Evolutionary conservation across 2,329 filamentous ascomycete genomes (phyloP).

Genomic region (Capronia americana): DNA sequence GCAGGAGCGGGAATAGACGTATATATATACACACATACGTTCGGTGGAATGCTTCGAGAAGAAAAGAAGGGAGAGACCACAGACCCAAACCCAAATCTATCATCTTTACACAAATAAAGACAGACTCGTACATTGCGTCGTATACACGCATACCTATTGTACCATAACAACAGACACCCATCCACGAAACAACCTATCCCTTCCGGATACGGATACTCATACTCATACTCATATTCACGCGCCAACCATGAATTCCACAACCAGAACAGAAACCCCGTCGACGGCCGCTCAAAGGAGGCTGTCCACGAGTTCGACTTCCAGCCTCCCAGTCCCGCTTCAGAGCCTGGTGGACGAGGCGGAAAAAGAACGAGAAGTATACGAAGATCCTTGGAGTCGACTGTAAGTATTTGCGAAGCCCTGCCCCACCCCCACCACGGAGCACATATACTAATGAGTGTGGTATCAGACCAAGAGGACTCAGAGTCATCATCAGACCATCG

Average conservation of each 20-base stretch:
- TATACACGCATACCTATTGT: background rate
- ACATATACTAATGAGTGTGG: background rate
- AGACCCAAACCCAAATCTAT: too few relatives aligned
- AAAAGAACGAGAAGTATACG: constrained; percentile 8
- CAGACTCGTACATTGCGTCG: too few relatives aligned
- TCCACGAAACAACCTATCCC: background rate
- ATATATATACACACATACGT: background rate
- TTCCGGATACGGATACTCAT: background rate
- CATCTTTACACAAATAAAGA: too few relatives aligned
- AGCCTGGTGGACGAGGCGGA: constrained; percentile 10
- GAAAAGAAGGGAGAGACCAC: background rate
- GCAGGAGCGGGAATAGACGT: background rate
- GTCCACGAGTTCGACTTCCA: constrained; percentile 1
- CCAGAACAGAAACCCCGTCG: background rate
- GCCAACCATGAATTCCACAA: background rate
- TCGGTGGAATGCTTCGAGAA: background rate
- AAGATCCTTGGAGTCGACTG: constrained; percentile 12
- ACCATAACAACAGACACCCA: background rate
- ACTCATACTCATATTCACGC: background rate
- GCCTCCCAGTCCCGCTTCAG: constrained; percentile 14
- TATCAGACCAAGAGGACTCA: background rate
- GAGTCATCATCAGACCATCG: background rate
- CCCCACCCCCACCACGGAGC: background rate
- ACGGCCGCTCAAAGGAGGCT: constrained; percentile 1
- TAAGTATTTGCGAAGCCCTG: background rate